Evolutionary conservation across 805 yeast genomes (phyloP), one percentile per base, ranked within the genome.

Genomic region (Saccharomycopsis capsularis): DNA sequence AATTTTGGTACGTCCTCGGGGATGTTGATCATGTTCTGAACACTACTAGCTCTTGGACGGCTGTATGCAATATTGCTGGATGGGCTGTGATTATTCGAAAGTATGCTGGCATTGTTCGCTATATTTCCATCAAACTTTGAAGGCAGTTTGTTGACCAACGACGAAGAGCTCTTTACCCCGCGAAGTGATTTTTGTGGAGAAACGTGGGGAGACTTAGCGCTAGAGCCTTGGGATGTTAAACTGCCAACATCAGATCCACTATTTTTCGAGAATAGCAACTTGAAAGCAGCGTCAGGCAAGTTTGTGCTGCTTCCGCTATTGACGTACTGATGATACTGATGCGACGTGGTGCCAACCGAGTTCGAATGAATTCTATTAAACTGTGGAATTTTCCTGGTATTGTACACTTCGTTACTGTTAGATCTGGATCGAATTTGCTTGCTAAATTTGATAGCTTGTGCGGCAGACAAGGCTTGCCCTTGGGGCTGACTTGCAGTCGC

Each of bases 21-120:
- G 18, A 52, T 51, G 22, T 52, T 52, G 23, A 52, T 52, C 50
- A 46, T 52, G 19, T 49, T 47, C 4, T 51, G 55, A 19, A 51
- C 45, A 27, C 47, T 45, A 24, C 41, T 34, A 6, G 52, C 47
- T 27, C 52, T 32, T 4, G 52, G 44, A 5, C 52, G 32, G 32
- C 32, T 29, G 11, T 29, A 29, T 29, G 32, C 32, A 7, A 7
- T 13, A 9, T 29, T 7, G 7, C 32, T 9, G 32, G 32, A 29
- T 13, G n/a, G n/a, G n/a, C n/a, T n/a, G n/a, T n/a, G n/a, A n/a
- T n/a, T n/a, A n/a, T n/a, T n/a, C n/a, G n/a, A n/a, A n/a, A n/a
- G n/a, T n/a, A n/a, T n/a, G n/a, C n/a, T n/a, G n/a, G n/a, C n/a
- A n/a, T n/a, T n/a, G n/a, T n/a, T n/a, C n/a, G n/a, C n/a, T n/a